Evolutionary conservation across 106 monocot species (phyloP).

Genomic region (Agapanthus africanus): DNA sequence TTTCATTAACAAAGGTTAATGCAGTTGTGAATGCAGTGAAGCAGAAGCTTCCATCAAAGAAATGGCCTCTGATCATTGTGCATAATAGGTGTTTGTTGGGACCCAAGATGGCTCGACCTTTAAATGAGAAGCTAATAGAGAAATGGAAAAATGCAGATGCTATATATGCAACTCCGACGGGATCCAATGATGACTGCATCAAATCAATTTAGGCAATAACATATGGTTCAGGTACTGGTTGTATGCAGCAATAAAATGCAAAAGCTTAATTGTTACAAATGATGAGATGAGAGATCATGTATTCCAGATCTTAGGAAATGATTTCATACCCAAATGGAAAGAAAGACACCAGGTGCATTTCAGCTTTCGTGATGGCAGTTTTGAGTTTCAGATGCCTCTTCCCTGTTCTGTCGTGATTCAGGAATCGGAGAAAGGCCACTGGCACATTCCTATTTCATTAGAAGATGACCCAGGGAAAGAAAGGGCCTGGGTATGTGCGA

Average conservation of each 20-base stretch:
- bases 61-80: conserved; percentile 65
- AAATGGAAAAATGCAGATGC: conserved; percentile 87
- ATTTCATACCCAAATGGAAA: conserved; percentile 92
- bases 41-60: conserved; percentile 71
- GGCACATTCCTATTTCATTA: too few relatives aligned
- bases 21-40: conserved; percentile 65
- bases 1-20: conserved; percentile 76
- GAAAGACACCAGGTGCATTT: conserved; percentile 84
- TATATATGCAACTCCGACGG: conserved; percentile 85
- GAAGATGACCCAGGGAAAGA: too few relatives aligned
- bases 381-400: too few relatives aligned
- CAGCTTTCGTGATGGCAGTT: too few relatives aligned
- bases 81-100: conserved; percentile 61
- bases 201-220: conserved; percentile 27
- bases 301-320: conserved; percentile 72
- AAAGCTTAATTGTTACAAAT: conserved; percentile 69
- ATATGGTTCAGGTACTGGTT: conserved; percentile 91
- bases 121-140: conserved; percentile 54
- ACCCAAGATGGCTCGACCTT: conserved; percentile 39
- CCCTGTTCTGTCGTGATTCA: too few relatives aligned
- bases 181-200: conserved; percentile 83
- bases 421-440: too few relatives aligned
- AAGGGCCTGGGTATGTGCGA: too few relatives aligned
- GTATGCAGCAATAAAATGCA: conserved; percentile 92
- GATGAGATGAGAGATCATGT: conserved; percentile 92